Base-by-base conservation (phyloP, 2,329 filamentous ascomycete species). In the Cordyceps javanica region DNA sequence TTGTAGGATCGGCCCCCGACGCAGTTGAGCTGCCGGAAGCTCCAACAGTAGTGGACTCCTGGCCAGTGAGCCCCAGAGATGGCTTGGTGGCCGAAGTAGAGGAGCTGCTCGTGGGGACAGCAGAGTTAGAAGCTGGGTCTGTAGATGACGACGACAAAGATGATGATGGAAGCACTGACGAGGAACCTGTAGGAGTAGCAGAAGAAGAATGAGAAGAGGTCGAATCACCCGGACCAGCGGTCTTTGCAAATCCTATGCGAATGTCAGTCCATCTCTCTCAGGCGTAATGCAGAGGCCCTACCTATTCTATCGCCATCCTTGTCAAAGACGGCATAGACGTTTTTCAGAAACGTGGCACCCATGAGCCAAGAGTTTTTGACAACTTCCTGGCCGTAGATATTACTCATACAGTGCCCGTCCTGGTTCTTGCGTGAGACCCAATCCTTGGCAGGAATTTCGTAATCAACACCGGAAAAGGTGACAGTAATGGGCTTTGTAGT, bases 301-400 rank as follows among this genome's bases (percentile, higher is more conserved):
- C 87, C 88, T 62, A 91, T 82, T 53, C 80, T 81, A 44, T 70
- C 72, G 62, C 84, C 67, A 61, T 93, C 90, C 55, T 82, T 83
- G 69, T 96, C 91, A 68, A 95, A 96, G 25, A 94, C 86, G 1
- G 84, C 78, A 68, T 96, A 96, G 16, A 96, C 91, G 64, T 95
- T 96, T 75, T 95, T 96, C 60, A 96, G 73, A 65, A 96, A 96
- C 1, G 88, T 83, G 63, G 91, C 91, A 2, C 91, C 91, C 1
- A 96, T 72, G n/a, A 96, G 77, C 90, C 91, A 96, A 28, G 85
- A 65, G 64, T 75, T 77, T 1, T 77, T 73, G 48, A 90, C 85
- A 14, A 89, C 83, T 67, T 87, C 81, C 26, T 84, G 79, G 2
- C 88, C 89, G 55, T 91, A 86, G 36, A 96, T 82, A 64, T 89